Conservation (phyloP, 306 rosid species). For the Senna siamea region DNA sequence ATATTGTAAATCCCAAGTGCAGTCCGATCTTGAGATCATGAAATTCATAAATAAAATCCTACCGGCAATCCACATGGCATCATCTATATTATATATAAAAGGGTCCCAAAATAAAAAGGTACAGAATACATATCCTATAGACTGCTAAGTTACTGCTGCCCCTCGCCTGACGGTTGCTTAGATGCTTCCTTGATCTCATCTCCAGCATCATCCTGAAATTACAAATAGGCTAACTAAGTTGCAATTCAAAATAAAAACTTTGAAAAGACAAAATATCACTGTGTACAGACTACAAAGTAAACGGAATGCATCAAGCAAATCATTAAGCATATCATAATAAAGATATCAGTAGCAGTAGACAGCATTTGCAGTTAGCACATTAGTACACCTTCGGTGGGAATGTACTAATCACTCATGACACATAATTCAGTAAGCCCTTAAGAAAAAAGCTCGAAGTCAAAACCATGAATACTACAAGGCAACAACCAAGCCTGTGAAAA, state of each 20-base stretch:
- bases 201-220: slow-evolving; percentile 81
- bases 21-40: slow-evolving; percentile 40
- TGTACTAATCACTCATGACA: background rate
- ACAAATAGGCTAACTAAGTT: slow-evolving; percentile 16
- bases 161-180: slow-evolving; percentile 70
- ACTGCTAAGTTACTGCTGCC: slow-evolving; percentile 50
- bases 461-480: background rate
- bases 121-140: slow-evolving; percentile 49
- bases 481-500: background rate
- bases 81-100: slow-evolving; percentile 33
- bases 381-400: background rate
- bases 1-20: slow-evolving; percentile 47
- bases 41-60: slow-evolving; percentile 48
- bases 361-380: background rate
- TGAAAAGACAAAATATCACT: background rate
- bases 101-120: slow-evolving; percentile 40
- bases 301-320: slow-evolving; percentile 7
- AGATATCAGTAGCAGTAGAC: slow-evolving; percentile 6
- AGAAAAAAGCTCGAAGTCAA: slow-evolving; percentile 1
- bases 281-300: background rate
- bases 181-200: slow-evolving; percentile 94
- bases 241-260: background rate
- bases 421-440: background rate
- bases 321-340: background rate
- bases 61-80: slow-evolving; percentile 53